Percentiles rank a stretch among this genome's conserved stretches.
phyloP scores from a whole-genome alignment of 306 rosid species.

The Aeschynomene evenia region DNA sequence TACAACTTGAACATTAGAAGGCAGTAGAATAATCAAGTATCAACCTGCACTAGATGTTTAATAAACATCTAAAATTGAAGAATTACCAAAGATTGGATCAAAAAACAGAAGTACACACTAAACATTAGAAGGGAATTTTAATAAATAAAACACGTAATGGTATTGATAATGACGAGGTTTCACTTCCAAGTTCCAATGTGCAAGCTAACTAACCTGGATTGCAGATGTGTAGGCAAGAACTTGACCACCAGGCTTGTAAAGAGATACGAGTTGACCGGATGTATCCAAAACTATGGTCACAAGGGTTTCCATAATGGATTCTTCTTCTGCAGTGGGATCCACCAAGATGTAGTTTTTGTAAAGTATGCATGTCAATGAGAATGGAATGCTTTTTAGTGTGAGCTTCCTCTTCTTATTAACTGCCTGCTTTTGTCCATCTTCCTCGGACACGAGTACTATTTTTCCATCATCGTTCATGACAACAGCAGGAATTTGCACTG shows the following conservation, averaged over 20 bases:
- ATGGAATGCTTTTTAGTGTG: conserved; percentile 58
- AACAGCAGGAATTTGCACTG: conserved; percentile 83
- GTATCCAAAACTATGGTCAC: conserved; percentile 80
- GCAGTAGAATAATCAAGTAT: background rate
- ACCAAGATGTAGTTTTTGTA: conserved; percentile 80
- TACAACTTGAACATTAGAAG: too few relatives aligned
- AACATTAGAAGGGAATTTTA: background rate
- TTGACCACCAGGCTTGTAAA: conserved; percentile 86
- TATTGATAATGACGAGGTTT: background rate
- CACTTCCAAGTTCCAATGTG: conserved; percentile 2
- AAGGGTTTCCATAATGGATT: conserved; percentile 76
- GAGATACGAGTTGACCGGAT: conserved; percentile 69
- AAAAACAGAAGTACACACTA: too few relatives aligned
- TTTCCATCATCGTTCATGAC: conserved; percentile 77
- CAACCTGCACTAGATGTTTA: background rate
- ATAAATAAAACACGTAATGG: background rate
- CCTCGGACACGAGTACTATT: conserved; percentile 60
- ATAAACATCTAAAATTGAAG: too few relatives aligned
- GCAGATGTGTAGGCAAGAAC: conserved; percentile 73
- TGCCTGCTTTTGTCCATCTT: conserved; percentile 48
- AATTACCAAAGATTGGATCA: too few relatives aligned
- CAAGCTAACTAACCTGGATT: conserved; percentile 64
- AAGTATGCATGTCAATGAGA: conserved; percentile 79
- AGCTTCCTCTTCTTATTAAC: conserved; percentile 79
- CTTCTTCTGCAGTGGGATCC: conserved; percentile 92